Evolutionary conservation across 2,329 filamentous ascomycete species (phyloP), one percentile per base, ranked within the genome.

Genomic region (Grosmannia penicillata): DNA sequence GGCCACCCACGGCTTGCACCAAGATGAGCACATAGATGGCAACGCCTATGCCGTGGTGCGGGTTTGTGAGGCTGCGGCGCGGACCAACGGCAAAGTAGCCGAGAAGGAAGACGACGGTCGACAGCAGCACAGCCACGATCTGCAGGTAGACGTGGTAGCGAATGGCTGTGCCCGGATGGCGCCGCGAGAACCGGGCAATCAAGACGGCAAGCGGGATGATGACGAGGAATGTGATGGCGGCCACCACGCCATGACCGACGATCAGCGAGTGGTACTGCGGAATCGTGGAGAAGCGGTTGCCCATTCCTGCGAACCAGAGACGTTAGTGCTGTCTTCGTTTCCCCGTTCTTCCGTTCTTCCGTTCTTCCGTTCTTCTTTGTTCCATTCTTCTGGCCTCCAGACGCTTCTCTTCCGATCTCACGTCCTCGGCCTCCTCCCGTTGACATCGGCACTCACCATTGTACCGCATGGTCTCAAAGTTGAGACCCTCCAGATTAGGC

Each of bases 11-110:
- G 14, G 78, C 69, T 53, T 91, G 84, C 5, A 82, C 58, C 33
- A 85, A 54, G 25, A 89, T 70, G 33, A 85, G 59, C 32, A 78
- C 70, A 52, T 86, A 89, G 33, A 93, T 73, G 22, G 82, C 80
- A 25, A 87, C 66, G 13, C 83, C 83, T 46, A 91, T 89, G 44
- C 80, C 82, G 56, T 93, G 83, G 54, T 93, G 83, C 0, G 83
- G 83, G 53, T 93, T 93, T 8, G 79, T 78, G 50, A 86, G 59
- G 47, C 72, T 82, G 42, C 82, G 68, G 32, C 68, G 64, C 0
- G 77, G 75, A 0, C 83, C 83, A 11, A 91, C 83, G 10, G 84
- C 82, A 48, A 86, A 78, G 60, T 74, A 87, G 8, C 82, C 83
- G 11, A 86, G 63, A 32, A 82, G 66, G 45, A 93, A 79, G 8